These are phyloP conservation scores for Zostera marina DNA, from an alignment of 116 monocot genomes.

Conservation along the genomic window DNA sequence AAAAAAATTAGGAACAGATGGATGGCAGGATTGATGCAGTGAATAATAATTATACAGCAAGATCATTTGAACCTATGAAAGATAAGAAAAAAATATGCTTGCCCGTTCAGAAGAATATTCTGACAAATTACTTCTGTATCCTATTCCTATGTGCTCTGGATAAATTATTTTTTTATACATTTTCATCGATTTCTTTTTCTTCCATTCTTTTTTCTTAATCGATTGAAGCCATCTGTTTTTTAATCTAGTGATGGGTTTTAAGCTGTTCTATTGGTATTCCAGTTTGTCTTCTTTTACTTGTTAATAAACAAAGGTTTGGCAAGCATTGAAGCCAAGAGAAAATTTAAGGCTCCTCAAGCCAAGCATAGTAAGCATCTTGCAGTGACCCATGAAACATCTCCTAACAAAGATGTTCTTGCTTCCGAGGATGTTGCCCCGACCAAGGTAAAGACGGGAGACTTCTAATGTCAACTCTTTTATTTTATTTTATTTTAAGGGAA, in stretches of 20 bases:
- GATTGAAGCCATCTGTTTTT: no score
- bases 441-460: no score
- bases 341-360: constrained; percentile 72
- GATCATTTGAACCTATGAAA: constrained; percentile 17
- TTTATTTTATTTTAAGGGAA: no score
- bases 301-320: constrained; percentile 60
- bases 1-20: not conserved
- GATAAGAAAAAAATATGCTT: constrained; percentile 62
- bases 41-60: constrained; percentile 18
- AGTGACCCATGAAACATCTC: constrained; percentile 11
- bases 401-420: constrained; percentile 7
- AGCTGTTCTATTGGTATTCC: not conserved
- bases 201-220: not conserved
- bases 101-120: constrained; percentile 77
- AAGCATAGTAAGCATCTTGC: constrained; percentile 14
- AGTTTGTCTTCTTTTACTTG: constrained; percentile 20
- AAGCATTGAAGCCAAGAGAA: constrained; percentile 83
- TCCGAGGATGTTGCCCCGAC: not conserved
- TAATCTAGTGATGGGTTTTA: not conserved
- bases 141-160: no score
- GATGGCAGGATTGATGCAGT: not conserved
- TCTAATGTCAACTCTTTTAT: no score
- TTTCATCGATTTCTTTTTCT: not conserved
- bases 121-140: constrained; percentile 99
- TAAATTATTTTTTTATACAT: not conserved